These are phyloP conservation scores for Iberis pinnata DNA, from an alignment of 345 rosid species.

Conservation along the genomic window DNA sequence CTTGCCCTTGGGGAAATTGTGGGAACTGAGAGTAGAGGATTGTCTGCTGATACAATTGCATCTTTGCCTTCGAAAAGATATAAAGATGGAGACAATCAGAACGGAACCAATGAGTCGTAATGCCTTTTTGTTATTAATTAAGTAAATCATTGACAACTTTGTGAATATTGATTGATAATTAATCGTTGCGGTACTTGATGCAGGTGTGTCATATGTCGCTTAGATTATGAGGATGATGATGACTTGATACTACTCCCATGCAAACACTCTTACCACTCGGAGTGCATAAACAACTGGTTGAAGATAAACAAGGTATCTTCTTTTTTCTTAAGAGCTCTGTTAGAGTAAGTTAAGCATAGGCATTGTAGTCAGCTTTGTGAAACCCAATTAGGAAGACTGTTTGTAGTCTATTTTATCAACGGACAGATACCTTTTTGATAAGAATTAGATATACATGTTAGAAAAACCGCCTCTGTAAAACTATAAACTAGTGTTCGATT, in stretches of 20 bases:
- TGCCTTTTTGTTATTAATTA: conserved; percentile 24
- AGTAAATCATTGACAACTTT: not conserved
- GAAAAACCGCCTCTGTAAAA: too few relatives aligned
- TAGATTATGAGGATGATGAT: conserved; percentile 85
- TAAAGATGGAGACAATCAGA: conserved; percentile 64
- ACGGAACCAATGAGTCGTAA: conserved; percentile 84
- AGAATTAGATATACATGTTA: too few relatives aligned
- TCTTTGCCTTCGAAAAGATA: conserved; percentile 67
- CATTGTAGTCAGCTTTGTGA: too few relatives aligned
- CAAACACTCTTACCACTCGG: conserved; percentile 90
- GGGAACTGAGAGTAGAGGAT: conserved; percentile 92
- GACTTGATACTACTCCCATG: conserved; percentile 74
- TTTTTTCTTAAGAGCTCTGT: too few relatives aligned
- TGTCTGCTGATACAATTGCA: conserved; percentile 71
- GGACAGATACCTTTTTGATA: too few relatives aligned
- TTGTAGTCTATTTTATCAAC: too few relatives aligned
- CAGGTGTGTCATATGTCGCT: conserved; percentile 90
- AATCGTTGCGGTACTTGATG: conserved; percentile 20
- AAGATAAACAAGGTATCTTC: conserved; percentile 80
- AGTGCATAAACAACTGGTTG: conserved; percentile 93
- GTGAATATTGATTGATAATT: not conserved
- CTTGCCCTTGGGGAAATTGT: conserved; percentile 84
- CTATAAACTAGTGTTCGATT: too few relatives aligned
- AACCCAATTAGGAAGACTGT: too few relatives aligned
- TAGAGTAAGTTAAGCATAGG: too few relatives aligned